Evolutionary conservation across 1,284 basidiomycete species (phyloP), one percentile per base, ranked within the genome.

Genomic region (Salmacisia buchloeana): DNA sequence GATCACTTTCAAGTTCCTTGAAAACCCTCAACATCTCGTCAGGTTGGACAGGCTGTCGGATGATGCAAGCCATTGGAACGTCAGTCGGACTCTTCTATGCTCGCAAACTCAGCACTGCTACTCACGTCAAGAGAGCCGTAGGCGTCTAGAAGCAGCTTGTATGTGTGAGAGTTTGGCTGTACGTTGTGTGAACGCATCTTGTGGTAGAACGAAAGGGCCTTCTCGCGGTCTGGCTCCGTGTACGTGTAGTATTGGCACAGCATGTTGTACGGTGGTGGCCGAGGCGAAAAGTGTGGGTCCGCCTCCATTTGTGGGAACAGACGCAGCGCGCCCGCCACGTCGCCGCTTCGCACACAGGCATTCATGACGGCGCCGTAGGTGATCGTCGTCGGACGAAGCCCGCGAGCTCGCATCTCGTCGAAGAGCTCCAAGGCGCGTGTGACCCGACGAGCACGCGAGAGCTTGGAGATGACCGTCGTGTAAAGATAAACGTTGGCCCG

Each of bases 241-340:
- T 89, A 87, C 57, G 90, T 89, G 82, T 92, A 96, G 77, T 94
- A 86, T 81, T 98, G 96, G 86, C 98, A 97, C 94, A 99, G 97
- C 39, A 91, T 97, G 82, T 97, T 98, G 83, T 87, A 92, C 4
- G 94, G 94, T 25, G 96, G 94, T 1, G 96, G 88, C 6, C 93
- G 85, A 7, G 94, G 88, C 81, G 85, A 88, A 84, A 93, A 97
- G 71, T 87, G 87, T 31, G 82, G 84, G 70, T 88, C 85, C 43
- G 80, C 69, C 7, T 84, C 80, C 94, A 99, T 98, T 82, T 94
- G 92, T 60, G 83, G 80, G 81, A 96, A 97, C 59, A 97, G 82
- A 13, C 83, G 83, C 77, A 91, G 90, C 1, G 96, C 96, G 0
- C 88, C 87, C 21, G 84, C 83, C 21, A 87, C 86, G 80, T 98